Conservation (phyloP, 1,284 basidiomycete genomes). For the Leccinum laetum region DNA sequence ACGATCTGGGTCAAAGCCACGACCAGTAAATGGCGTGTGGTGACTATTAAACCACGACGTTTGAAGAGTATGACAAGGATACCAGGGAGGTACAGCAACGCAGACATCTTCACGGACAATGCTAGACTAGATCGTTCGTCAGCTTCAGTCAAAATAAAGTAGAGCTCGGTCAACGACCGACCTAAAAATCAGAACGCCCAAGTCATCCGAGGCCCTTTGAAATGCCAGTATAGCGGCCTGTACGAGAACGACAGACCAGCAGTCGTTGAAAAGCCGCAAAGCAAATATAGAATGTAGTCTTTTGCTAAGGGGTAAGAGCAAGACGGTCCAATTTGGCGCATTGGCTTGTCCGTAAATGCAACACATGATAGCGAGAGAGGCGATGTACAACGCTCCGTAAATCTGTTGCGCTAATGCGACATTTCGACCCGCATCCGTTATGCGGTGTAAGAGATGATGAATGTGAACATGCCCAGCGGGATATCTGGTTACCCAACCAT, state of each 20-base stretch:
- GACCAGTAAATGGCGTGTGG: conserved; percentile 53
- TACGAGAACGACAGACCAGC: conserved; percentile 73
- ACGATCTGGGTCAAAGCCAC: conserved; percentile 60
- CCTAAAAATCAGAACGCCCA: conserved; percentile 76
- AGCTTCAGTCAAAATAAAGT: conserved; percentile 4
- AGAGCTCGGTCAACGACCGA: conserved; percentile 36
- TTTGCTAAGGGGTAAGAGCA: conserved; percentile 87
- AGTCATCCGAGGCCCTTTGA: conserved; percentile 55
- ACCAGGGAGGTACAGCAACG: conserved; percentile 90
- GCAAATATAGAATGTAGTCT: conserved; percentile 93
- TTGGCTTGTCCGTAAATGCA: conserved; percentile 68
- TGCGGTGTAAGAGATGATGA: conserved; percentile 69
- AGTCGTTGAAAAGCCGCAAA: conserved; percentile 95
- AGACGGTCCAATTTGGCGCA: conserved; percentile 78
- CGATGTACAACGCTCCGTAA: conserved; percentile 74
- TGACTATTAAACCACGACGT: conserved; percentile 61
- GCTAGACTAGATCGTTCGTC: conserved; percentile 57
- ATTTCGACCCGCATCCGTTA: conserved; percentile 66
- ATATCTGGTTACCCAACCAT: conserved; percentile 57
- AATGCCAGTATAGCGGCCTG: conserved; percentile 64
- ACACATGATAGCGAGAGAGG: conserved; percentile 63
- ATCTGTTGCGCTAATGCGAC: conserved; percentile 76
- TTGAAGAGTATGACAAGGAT: conserved; percentile 81
- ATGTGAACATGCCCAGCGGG: conserved; percentile 93
- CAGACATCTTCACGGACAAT: conserved; percentile 96